Evolutionary conservation across 495 filamentous ascomycete genomes (phyloP), one percentile per base, ranked within the genome.

Genomic region (Aspergillus bridgeri): DNA sequence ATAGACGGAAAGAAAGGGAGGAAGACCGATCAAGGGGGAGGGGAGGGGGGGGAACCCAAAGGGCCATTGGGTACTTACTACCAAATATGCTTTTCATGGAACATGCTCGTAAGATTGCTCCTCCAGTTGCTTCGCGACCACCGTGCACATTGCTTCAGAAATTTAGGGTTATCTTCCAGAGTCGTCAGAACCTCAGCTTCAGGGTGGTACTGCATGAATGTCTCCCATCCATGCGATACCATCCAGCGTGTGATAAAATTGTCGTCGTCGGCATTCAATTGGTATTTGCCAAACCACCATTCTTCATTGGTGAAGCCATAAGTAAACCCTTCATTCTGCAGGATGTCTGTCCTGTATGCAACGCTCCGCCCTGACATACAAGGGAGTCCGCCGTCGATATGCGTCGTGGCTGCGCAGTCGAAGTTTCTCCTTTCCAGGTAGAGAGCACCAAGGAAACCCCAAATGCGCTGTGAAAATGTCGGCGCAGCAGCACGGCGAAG

Each of bases 351-450:
- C 23, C 87, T 86, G 73, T 94, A 93, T 13, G 89, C 90, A 23
- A 90, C 89, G 13, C 89, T 93, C 29, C 91, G 81, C 46, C 91
- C 91, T 27, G 91, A 96, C 76, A 96, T 86, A 73, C 90, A 94
- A 24, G 90, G 91, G 20, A 92, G 83, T 19, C 90, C 90, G 47
- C 91, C 91, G 68, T 96, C 91, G 47, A 94, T 80, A 68, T 88
- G 85, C 58, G 90, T 89, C 29, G 90, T 92, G 9, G 91, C 89
- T 46, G 89, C 90, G 68, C 90, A 92, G 70, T 96, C 91, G 66
- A 93, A 96, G 67, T 93, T 94, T 47, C 91, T 80, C 42, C 91
- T 79, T 65, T 92, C 87, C 48, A 96, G 85, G 66, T 96, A 96
- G 29, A 86, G 77, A 23, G 89, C 88, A 2, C 89, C 90, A 17